Base-by-base conservation (phyloP, 179 eudicot genomes). In the Patellifolia procumbens region DNA sequence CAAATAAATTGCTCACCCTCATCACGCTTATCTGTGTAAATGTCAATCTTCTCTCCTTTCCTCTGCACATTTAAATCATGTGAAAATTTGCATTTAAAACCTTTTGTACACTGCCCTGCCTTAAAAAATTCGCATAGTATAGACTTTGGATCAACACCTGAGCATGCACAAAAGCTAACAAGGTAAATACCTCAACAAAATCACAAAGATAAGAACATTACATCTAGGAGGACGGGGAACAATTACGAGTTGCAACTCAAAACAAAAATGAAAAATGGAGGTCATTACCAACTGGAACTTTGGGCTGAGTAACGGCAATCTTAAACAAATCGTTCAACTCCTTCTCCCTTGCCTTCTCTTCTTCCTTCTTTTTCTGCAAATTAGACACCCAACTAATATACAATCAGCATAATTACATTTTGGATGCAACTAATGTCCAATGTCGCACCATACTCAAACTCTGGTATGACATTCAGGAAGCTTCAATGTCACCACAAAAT, bases 61-160 rank as follows among this genome's bases (percentile, higher is more conserved):
- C 99, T 89, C 80, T 91, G 97, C 67, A 95, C 87, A 83, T 89
- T 95, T 83, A 95, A 83, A 81, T 95, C 99, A 82, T 93, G 99
- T 6, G 99, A 95, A 76, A 95, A 95, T 83, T 92, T 95, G 86
- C 99, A 95, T 55, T 95, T 95, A 78, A 95, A 95, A 46, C 99
- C 99, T 81, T 95, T 95, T 3, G 93, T 83, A 89, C 97, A 95
- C 80, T 95, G 97, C 78, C 99, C 99, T 66, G 74, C 97, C 85
- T 95, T 95, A 82, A 82, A 95, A 77, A 88, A 90, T 83, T 95
- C 99, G 61, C 99, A 95, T 5, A 95, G 76, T 78, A 95, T 86
- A 59, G 99, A 95, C 86, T 95, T 95, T 60, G 99, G 99, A 89
- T 95, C 97, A 76, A 91, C 97, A 87, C 99, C 99, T 95, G 89